A percentile compares a stretch with the other conserved stretches of the same genome.
phyloP scores from a whole-genome alignment of 495 filamentous ascomycete genomes.

The Podospora didyma region DNA sequence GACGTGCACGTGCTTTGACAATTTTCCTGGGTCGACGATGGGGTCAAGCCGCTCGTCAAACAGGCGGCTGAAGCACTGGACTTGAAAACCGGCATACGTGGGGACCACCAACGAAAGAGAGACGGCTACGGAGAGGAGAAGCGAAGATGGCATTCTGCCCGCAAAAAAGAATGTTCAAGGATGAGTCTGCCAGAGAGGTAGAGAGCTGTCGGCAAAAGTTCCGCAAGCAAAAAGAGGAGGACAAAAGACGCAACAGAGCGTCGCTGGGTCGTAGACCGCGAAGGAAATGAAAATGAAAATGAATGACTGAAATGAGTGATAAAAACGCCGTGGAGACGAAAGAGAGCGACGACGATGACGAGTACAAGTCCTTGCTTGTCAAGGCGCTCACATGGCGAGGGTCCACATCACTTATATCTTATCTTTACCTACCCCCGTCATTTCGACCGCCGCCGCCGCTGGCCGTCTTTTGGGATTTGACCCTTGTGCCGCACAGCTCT shows the following conservation, averaged over 20 bases:
- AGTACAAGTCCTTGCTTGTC: not conserved
- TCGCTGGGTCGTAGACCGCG: not conserved
- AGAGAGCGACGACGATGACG: not conserved
- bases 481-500: not conserved
- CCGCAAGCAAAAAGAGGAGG: not conserved
- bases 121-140: slow-evolving; percentile 6
- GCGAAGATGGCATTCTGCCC: not conserved
- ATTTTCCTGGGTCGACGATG: slow-evolving; percentile 35
- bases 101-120: slow-evolving; percentile 35
- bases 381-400: not conserved
- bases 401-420: not conserved
- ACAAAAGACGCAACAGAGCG: not conserved
- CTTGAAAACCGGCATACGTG: slow-evolving; percentile 39
- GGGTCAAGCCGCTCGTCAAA: slow-evolving; percentile 41
- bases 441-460: not conserved
- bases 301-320: not conserved
- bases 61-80: slow-evolving; percentile 20
- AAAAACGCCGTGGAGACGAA: not conserved
- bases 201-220: not conserved
- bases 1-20: slow-evolving; percentile 43
- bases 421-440: not conserved
- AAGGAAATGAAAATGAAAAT: not conserved
- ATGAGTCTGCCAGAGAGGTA: not conserved
- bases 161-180: not conserved
- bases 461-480: not conserved